phyloP scores from a whole-genome alignment of 108 stramenopile species.

The Skeletonema menzelii region DNA sequence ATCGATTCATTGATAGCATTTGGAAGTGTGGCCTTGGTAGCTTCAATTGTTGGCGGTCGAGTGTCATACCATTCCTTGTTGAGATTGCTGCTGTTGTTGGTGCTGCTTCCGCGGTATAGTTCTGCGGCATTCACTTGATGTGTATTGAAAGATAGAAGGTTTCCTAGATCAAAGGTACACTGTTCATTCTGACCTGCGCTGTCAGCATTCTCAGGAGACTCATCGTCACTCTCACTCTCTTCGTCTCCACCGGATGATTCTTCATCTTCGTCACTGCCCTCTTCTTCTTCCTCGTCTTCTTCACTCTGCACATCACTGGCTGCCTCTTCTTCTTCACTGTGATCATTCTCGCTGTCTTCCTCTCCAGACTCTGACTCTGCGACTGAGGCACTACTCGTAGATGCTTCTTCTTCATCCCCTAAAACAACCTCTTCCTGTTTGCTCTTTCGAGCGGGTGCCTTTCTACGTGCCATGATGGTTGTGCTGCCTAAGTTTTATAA shows the following conservation, averaged over 20 bases:
- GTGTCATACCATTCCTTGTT: slow-evolving; percentile 20
- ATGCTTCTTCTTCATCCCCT: slow-evolving; percentile 17
- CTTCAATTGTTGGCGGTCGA: slow-evolving; percentile 37
- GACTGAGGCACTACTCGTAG: slow-evolving; percentile 15
- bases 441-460: not conserved
- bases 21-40: not conserved
- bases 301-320: slow-evolving; percentile 24
- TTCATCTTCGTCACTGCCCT: slow-evolving; percentile 15
- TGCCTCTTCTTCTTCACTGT: slow-evolving; percentile 28
- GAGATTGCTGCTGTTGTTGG: slow-evolving; percentile 3
- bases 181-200: slow-evolving; percentile 42
- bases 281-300: slow-evolving; percentile 27
- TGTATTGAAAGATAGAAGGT: slow-evolving; percentile 74
- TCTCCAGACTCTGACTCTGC: slow-evolving; percentile 9
- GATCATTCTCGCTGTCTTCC: slow-evolving; percentile 1
- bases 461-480: not conserved
- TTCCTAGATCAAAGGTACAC: slow-evolving; percentile 77
- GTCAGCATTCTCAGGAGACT: not conserved
- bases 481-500: no score
- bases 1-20: slow-evolving; percentile 56
- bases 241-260: slow-evolving; percentile 13
- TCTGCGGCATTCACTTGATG: slow-evolving; percentile 61
- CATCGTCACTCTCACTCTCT: slow-evolving; percentile 8
- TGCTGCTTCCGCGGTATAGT: slow-evolving; percentile 50
- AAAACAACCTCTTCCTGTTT: not conserved